Conservation (phyloP, 2,329 filamentous ascomycete genomes). For the Epichloe sylvatica region DNA sequence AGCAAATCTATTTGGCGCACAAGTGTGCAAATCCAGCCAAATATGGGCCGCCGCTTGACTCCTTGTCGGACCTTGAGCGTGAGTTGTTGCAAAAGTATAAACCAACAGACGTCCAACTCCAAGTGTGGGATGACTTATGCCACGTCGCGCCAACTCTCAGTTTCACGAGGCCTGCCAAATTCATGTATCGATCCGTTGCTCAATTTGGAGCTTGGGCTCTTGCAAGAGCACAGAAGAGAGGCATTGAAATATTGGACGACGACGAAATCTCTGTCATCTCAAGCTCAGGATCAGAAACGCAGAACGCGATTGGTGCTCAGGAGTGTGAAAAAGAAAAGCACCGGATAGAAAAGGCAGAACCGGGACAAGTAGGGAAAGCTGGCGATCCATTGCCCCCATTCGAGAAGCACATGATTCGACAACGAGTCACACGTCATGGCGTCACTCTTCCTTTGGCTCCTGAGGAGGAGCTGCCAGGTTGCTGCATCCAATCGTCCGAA, state of each 20-base stretch:
- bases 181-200: slow-evolving; percentile 84
- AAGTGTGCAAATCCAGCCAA: slow-evolving; percentile 74
- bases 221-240: slow-evolving; percentile 63
- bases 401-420: slow-evolving; percentile 78
- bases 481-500: slow-evolving; percentile 43
- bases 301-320: slow-evolving; percentile 12
- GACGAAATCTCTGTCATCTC: slow-evolving; percentile 65
- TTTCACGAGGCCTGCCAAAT: slow-evolving; percentile 89
- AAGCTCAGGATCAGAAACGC: slow-evolving; percentile 30
- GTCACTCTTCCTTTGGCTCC: slow-evolving; percentile 54
- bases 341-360: slow-evolving; percentile 10
- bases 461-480: slow-evolving; percentile 51
- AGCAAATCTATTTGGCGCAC: slow-evolving; percentile 90
- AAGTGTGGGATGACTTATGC: slow-evolving; percentile 92
- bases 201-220: slow-evolving; percentile 91
- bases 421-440: slow-evolving; percentile 69
- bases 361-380: slow-evolving; percentile 57
- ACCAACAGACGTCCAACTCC: slow-evolving; percentile 82
- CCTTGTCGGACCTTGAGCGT: slow-evolving; percentile 49
- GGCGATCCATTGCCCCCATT: slow-evolving; percentile 74
- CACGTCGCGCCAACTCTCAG: slow-evolving; percentile 88
- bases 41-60: slow-evolving; percentile 55
- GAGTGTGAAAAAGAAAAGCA: slow-evolving; percentile 8
- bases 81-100: slow-evolving; percentile 51
- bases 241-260: slow-evolving; percentile 71